These are phyloP conservation scores for Sanghuangporus weigelae DNA, from an alignment of 1,284 basidiomycete genomes.

Conservation along the genomic window DNA sequence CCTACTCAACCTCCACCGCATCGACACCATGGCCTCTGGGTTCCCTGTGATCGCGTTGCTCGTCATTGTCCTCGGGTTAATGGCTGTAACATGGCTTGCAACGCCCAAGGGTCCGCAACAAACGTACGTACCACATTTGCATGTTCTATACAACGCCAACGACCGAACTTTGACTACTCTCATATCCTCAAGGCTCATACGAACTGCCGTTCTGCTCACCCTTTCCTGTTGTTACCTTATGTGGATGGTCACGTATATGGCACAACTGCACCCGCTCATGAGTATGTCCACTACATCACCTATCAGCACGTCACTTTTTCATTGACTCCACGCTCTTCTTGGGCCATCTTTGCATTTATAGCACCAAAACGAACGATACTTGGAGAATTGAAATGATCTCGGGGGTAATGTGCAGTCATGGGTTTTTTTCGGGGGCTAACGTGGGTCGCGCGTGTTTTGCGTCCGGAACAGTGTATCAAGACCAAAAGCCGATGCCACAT, in stretches of 20 bases:
- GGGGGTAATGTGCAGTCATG: no score
- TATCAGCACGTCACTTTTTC: not conserved
- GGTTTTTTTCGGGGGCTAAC: not conserved
- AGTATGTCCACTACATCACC: slow-evolving; percentile 40
- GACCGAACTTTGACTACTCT: not conserved
- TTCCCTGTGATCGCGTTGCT: slow-evolving; percentile 52
- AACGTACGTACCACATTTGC: slow-evolving; percentile 54
- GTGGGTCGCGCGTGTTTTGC: not conserved
- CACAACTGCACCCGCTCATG: slow-evolving; percentile 86
- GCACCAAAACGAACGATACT: slow-evolving; percentile 12
- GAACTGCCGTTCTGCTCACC: slow-evolving; percentile 73
- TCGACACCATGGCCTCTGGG: slow-evolving; percentile 44
- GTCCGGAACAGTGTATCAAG: not conserved
- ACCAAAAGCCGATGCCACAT: not conserved
- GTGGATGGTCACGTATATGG: slow-evolving; percentile 93
- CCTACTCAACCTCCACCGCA: not conserved
- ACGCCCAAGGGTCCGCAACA: slow-evolving; percentile 84
- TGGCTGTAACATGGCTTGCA: slow-evolving; percentile 60
- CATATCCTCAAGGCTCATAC: slow-evolving; percentile 57
- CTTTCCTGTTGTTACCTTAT: slow-evolving; percentile 84
- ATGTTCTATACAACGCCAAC: not conserved
- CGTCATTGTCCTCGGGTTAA: slow-evolving; percentile 56
- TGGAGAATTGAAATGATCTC: not conserved
- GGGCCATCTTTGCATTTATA: not conserved
- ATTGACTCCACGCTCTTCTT: not conserved